Evolutionary conservation across 2,329 filamentous ascomycete species (phyloP).

Genomic region (Rhynchosporium graminicola): DNA sequence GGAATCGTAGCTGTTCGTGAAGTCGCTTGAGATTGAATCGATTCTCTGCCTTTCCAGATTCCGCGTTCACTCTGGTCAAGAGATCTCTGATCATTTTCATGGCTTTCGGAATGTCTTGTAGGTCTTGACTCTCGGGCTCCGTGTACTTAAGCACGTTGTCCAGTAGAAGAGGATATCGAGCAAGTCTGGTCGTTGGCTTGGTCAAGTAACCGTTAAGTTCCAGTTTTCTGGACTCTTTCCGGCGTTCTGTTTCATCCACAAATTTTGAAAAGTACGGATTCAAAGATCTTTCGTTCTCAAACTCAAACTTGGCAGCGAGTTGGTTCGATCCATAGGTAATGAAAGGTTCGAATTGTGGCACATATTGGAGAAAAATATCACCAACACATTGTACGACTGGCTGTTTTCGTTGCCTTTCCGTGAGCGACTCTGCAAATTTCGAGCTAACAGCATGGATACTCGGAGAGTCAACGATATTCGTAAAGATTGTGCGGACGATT

Average conservation of each 20-base stretch:
- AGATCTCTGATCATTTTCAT: constrained; percentile 85
- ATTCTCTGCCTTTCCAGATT: constrained; percentile 96
- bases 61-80: constrained; percentile 83
- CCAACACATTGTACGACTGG: constrained; percentile 88
- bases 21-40: constrained; percentile 92
- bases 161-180: constrained; percentile 87
- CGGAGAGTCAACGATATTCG: constrained; percentile 83
- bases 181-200: constrained; percentile 93
- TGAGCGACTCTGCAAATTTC: constrained; percentile 82
- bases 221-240: constrained; percentile 94
- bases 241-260: constrained; percentile 92
- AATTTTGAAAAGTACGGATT: constrained; percentile 87
- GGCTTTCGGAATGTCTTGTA: constrained; percentile 88
- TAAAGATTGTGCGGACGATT: constrained; percentile 93
- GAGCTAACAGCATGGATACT: constrained; percentile 89
- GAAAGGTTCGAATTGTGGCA: constrained; percentile 91
- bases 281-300: constrained; percentile 88
- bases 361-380: constrained; percentile 91
- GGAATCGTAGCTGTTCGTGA: constrained; percentile 89
- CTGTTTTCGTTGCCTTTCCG: constrained; percentile 84
- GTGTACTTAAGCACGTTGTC: constrained; percentile 93
- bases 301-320: constrained; percentile 95
- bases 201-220: constrained; percentile 97
- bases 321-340: constrained; percentile 96
- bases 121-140: constrained; percentile 84